phyloP scores from a whole-genome alignment of 176 grass and related monocot genomes.

The Aegilops bicornis region DNA sequence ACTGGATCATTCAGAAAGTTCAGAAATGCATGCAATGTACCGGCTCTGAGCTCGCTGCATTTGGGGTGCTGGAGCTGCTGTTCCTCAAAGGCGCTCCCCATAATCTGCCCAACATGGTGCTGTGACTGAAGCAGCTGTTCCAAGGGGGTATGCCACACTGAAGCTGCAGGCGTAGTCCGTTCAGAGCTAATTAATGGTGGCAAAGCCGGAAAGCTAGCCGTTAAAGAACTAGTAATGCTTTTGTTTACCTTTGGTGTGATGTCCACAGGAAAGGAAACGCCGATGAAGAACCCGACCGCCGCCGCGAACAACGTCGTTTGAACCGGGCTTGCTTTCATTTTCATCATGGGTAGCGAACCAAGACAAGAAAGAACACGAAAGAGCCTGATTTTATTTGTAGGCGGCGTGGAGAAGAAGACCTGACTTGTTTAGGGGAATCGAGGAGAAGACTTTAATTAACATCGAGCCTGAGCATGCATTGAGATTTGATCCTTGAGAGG shows the following conservation, averaged over 20 bases:
- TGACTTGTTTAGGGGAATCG: background rate
- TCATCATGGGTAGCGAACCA: background rate
- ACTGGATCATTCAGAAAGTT: background rate
- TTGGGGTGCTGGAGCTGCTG: background rate
- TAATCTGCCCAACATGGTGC: background rate
- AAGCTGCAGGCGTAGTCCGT: background rate
- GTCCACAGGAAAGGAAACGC: constrained; percentile 1
- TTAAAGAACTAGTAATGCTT: background rate
- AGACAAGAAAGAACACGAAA: too few species aligned
- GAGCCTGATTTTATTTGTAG: background rate
- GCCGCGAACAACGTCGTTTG: background rate
- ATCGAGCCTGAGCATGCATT: background rate
- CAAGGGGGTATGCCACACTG: background rate
- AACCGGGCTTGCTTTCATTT: background rate
- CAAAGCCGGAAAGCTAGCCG: background rate
- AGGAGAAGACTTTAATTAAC: background rate
- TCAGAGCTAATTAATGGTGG: background rate
- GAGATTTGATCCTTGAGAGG: background rate
- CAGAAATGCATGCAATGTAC: background rate
- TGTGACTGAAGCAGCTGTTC: background rate
- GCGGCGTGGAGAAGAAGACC: background rate
- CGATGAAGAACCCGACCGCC: constrained; percentile 27
- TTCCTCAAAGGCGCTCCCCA: background rate
- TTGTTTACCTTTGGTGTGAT: constrained; percentile 22
- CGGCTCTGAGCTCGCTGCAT: background rate